Evolutionary conservation across 257 asterid genomes (phyloP).

Genomic region (Solanum infundibuliforme): DNA sequence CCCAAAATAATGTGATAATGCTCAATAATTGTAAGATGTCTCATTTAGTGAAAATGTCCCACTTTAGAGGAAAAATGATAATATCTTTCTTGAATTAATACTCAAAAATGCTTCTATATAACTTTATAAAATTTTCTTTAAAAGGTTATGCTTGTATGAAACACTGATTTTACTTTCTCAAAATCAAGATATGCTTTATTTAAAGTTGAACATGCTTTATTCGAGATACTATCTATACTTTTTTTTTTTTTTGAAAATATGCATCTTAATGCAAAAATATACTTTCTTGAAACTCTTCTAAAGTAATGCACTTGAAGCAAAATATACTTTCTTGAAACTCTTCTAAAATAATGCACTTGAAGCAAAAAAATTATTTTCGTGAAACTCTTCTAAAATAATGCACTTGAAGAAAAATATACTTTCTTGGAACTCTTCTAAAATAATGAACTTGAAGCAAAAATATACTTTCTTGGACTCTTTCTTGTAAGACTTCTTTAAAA

Average conservation of each 20-base stretch:
- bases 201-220: no score
- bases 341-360: no score
- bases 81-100: no score
- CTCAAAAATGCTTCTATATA: no score
- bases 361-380: no score
- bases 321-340: background rate
- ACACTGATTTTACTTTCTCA: background rate
- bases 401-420: no score
- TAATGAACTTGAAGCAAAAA: no score
- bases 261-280: background rate
- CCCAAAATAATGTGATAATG: background rate
- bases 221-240: background rate
- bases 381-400: no score
- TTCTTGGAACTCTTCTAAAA: background rate
- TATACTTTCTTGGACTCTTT: background rate
- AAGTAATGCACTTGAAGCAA: no score
- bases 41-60: background rate
- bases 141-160: background rate
- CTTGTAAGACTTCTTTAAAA: background rate
- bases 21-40: background rate
- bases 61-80: background rate
- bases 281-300: no score
- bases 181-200: background rate
- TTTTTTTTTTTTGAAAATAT: no score
- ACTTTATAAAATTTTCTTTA: no score